Conservation (phyloP, 768 basidiomycete genomes). For the Pulveroboletus sp. region DNA sequence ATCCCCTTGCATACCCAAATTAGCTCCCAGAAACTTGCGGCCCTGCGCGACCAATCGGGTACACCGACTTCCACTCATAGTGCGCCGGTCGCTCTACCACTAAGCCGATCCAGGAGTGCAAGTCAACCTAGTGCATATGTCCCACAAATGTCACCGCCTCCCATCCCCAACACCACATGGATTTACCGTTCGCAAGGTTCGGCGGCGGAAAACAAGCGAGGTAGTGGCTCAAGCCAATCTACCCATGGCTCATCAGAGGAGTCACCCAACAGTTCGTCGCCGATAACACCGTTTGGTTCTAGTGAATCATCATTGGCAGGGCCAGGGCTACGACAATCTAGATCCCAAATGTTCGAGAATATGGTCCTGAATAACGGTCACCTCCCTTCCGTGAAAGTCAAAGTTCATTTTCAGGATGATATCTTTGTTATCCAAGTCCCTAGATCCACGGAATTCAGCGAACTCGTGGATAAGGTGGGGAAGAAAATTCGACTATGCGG, state of each 20-base stretch:
- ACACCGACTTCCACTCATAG: conserved; percentile 32
- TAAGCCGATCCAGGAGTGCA: conserved; percentile 65
- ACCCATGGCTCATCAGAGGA: conserved; percentile 76
- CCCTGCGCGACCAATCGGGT: conserved; percentile 46
- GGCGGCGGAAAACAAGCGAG: conserved; percentile 55
- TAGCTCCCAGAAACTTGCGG: conserved; percentile 58
- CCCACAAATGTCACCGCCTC: conserved; percentile 46
- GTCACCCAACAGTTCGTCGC: conserved; percentile 81
- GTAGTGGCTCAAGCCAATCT: conserved; percentile 80
- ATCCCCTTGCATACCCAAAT: conserved; percentile 59
- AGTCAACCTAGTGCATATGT: conserved; percentile 74
- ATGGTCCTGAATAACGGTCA: conserved; percentile 29
- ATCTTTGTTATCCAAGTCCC: conserved; percentile 93
- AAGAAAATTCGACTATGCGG: conserved; percentile 92
- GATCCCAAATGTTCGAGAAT: conserved; percentile 51
- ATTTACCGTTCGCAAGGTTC: conserved; percentile 39
- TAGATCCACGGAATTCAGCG: conserved; percentile 69
- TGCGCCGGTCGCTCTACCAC: conserved; percentile 26
- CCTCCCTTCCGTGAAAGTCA: conserved; percentile 71
- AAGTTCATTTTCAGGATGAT: conserved; percentile 92
- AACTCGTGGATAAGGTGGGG: conserved; percentile 85
- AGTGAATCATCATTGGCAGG: conserved; percentile 75
- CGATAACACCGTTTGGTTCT: conserved; percentile 86
- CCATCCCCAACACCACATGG: conserved; percentile 53
- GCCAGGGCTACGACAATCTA: conserved; percentile 48